phyloP scores from a whole-genome alignment of 768 basidiomycete genomes.

The Trametes cubensis region DNA sequence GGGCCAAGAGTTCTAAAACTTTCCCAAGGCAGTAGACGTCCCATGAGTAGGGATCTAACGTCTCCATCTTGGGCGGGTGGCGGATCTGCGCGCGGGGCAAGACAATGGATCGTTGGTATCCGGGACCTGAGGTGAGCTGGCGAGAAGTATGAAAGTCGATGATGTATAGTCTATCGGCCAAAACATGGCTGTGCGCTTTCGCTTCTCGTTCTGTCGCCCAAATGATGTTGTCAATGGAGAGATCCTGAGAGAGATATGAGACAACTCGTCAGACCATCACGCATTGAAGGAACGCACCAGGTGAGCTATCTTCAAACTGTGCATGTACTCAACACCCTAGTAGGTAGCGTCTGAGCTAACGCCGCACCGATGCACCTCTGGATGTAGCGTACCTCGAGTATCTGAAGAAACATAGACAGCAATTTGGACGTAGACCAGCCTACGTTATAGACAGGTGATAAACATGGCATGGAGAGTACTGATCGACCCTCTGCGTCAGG shows the following conservation, averaged over 20 bases:
- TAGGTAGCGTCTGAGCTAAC: no score
- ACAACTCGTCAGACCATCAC: no score
- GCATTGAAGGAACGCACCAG: no score
- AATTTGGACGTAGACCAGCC: no score
- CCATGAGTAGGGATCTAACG: conserved; percentile 8
- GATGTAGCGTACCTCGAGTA: no score
- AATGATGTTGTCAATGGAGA: neutral
- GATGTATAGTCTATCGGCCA: neutral
- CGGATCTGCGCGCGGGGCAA: neutral
- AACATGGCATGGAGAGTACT: no score
- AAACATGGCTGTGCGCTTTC: neutral
- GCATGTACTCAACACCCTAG: no score
- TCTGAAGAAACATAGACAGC: no score
- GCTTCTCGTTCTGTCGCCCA: neutral
- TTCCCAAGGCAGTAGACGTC: conserved; percentile 3
- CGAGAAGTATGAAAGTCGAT: conserved; percentile 3
- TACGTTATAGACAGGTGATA: no score
- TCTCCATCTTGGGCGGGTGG: neutral
- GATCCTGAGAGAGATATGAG: neutral
- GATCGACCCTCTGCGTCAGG: no score
- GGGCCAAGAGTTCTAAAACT: neutral
- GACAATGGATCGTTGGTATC: neutral
- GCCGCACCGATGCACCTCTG: no score
- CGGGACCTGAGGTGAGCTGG: neutral
- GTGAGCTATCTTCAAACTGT: no score